These are phyloP conservation scores for Pisolithus tinctorius DNA, from an alignment of 768 basidiomycete species.

Conservation along the genomic window DNA sequence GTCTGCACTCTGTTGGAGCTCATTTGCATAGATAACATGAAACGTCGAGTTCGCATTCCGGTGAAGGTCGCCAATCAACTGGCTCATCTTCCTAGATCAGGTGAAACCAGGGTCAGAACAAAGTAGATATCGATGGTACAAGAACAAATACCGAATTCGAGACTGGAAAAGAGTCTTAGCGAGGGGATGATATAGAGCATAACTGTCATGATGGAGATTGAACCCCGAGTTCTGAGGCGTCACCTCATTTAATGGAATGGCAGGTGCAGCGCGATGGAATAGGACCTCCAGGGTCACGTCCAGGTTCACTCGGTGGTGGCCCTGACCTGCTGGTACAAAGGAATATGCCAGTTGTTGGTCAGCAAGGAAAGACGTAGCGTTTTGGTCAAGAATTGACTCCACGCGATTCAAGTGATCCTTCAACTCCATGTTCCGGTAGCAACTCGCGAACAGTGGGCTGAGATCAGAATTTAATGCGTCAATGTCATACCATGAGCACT, in stretches of 20 bases:
- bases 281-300: not conserved
- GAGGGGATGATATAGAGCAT: not conserved
- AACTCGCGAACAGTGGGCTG: conserved; percentile 4
- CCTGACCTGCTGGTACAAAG: not conserved
- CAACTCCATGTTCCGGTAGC: conserved; percentile 12
- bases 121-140: not conserved
- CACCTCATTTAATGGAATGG: not conserved
- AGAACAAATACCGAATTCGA: not conserved
- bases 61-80: not conserved
- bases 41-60: conserved; percentile 1
- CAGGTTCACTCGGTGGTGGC: not conserved
- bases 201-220: not conserved
- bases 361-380: not conserved
- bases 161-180: not conserved
- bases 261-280: conserved; percentile 5
- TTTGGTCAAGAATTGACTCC: conserved; percentile 1
- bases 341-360: conserved; percentile 6
- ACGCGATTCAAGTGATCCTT: conserved; percentile 10
- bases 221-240: not conserved
- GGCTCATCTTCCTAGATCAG: not conserved
- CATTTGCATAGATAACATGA: conserved; percentile 5
- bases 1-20: conserved; percentile 4
- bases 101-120: not conserved
- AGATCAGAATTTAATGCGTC: not conserved
- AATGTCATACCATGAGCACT: conserved; percentile 3